Percentiles rank a stretch among this genome's conserved stretches.
phyloP scores from a whole-genome alignment of 305 asterid species.

The Fraxinus platypoda region DNA sequence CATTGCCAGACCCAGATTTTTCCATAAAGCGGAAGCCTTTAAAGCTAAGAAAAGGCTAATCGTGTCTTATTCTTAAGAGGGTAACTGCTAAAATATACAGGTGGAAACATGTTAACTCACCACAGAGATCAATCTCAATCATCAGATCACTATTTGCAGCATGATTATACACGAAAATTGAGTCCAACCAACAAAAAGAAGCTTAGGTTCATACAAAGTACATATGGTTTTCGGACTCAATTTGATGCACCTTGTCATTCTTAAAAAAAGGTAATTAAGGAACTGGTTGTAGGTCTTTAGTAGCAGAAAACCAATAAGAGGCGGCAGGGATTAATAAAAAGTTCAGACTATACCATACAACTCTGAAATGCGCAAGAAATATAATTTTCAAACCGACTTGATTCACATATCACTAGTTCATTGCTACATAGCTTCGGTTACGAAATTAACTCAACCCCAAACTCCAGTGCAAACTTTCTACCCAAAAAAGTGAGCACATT shows the following conservation, averaged over 20 bases:
- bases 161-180: neutral
- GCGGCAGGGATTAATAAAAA: neutral
- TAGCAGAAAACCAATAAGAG: neutral
- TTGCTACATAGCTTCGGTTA: neutral
- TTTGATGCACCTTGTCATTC: neutral
- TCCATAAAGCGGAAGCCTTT: neutral
- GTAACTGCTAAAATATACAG: neutral
- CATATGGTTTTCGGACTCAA: neutral
- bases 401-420: neutral
- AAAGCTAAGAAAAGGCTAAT: neutral
- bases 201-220: neutral
- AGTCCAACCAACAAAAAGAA: neutral
- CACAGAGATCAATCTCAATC: neutral
- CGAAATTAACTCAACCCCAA: neutral
- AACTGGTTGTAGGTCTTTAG: neutral
- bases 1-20: neutral
- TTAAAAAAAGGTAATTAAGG: neutral
- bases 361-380: neutral
- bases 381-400: neutral
- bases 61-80: neutral
- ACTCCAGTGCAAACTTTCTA: neutral
- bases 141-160: neutral
- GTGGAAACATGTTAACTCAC: neutral
- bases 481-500: constrained; percentile 2
- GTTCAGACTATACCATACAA: neutral